phyloP scores from a whole-genome alignment of 345 rosid genomes.

The Lumnitzera littorea region DNA sequence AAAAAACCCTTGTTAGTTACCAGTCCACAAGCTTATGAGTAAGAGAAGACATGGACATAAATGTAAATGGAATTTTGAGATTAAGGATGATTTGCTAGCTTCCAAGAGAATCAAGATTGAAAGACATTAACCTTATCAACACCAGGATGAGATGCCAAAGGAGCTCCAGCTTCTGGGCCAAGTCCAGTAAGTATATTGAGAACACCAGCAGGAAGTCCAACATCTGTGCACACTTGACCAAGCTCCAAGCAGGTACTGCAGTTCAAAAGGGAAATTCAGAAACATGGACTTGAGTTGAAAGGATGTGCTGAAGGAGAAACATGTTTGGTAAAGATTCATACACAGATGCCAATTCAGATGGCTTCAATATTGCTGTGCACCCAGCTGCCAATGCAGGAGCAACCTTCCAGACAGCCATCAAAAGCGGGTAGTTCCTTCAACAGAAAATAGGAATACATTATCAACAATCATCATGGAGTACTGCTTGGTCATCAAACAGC shows the following conservation, averaged over 20 bases:
- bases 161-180: constrained; percentile 98
- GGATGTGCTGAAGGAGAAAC: constrained; percentile 4
- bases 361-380: constrained; percentile 83
- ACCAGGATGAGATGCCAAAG: constrained; percentile 82
- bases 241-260: constrained; percentile 97
- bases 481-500: too few relatives aligned
- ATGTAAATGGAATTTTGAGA: constrained; percentile 3
- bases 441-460: constrained; percentile 8
- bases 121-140: constrained; percentile 72
- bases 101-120: constrained; percentile 6
- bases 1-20: constrained; percentile 12
- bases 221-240: constrained; percentile 82
- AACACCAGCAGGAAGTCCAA: constrained; percentile 92
- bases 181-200: constrained; percentile 87
- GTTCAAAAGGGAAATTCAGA: constrained; percentile 11
- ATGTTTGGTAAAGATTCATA: constrained; percentile 25
- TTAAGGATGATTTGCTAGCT: not conserved
- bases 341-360: constrained; percentile 84
- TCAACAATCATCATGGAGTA: too few relatives aligned
- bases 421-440: constrained; percentile 88
- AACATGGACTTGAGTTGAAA: constrained; percentile 3
- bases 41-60: not conserved
- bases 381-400: constrained; percentile 99
- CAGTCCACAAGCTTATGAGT: constrained; percentile 6
- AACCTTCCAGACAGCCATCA: constrained; percentile 96